Evolutionary conservation across 345 rosid species (phyloP).

Genomic region (Eucalyptus dawsonii): DNA sequence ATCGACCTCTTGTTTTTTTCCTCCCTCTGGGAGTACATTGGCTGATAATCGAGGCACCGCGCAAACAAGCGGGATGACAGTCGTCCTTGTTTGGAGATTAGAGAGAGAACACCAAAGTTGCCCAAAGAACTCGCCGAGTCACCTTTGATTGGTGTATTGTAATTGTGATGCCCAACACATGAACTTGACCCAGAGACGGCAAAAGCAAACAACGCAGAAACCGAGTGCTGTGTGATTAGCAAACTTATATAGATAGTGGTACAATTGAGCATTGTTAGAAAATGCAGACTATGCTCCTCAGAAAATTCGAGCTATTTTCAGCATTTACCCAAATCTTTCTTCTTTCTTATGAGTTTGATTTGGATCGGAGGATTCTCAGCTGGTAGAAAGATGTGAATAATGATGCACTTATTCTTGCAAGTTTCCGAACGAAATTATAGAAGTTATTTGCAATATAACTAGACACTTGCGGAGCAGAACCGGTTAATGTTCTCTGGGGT

Average conservation of each 20-base stretch:
- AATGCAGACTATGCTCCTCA: background rate
- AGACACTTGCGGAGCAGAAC: background rate
- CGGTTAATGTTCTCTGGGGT: background rate
- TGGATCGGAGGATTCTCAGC: too few relatives aligned
- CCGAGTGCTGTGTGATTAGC: background rate
- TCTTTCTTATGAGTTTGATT: too few relatives aligned
- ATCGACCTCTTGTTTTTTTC: too few relatives aligned
- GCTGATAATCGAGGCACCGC: too few relatives aligned
- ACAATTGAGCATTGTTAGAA: background rate
- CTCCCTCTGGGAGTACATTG: too few relatives aligned
- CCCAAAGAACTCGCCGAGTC: background rate
- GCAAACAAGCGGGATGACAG: background rate
- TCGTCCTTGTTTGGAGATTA: background rate
- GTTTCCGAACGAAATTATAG: background rate
- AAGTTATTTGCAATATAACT: background rate
- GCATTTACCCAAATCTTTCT: background rate
- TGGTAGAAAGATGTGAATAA: background rate
- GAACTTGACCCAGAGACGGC: background rate
- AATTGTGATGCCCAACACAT: background rate
- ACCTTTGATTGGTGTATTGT: background rate
- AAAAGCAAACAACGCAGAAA: background rate
- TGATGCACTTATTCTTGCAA: background rate
- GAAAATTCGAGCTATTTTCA: background rate
- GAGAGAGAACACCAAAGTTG: background rate
- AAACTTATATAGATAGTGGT: background rate